Evolutionary conservation across 768 basidiomycete species (phyloP).

Genomic region (Lactarius psammicola): DNA sequence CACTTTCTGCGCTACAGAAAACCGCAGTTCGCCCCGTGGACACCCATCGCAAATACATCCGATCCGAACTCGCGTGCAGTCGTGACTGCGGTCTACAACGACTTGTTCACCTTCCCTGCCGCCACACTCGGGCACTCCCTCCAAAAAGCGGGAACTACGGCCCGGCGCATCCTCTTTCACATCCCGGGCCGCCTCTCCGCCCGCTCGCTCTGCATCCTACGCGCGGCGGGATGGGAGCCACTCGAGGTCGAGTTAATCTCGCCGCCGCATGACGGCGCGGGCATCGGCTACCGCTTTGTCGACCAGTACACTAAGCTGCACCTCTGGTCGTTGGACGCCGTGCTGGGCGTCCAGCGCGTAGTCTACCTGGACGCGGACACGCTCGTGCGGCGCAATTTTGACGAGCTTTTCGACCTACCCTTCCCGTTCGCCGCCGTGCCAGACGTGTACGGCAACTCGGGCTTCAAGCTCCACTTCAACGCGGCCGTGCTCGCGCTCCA

Average conservation of each 20-base stretch:
- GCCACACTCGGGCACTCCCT: constrained; percentile 38
- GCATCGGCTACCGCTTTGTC: constrained; percentile 37
- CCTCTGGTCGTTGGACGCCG: constrained; percentile 42
- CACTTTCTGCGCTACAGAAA: constrained; percentile 6
- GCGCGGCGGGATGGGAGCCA: constrained; percentile 41
- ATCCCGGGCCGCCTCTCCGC: constrained; percentile 40
- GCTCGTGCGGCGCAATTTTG: constrained; percentile 43
- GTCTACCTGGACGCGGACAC: constrained; percentile 48
- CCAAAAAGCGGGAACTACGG: constrained; percentile 35
- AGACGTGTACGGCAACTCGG: constrained; percentile 38
- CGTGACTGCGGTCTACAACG: constrained; percentile 37
- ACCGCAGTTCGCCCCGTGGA: constrained; percentile 10
- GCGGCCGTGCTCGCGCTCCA: constrained; percentile 39
- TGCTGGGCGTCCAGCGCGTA: constrained; percentile 34
- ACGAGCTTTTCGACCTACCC: constrained; percentile 44
- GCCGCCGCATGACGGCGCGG: constrained; percentile 41
- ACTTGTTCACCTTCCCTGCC: constrained; percentile 35
- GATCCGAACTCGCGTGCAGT: constrained; percentile 30
- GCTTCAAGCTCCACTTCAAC: constrained; percentile 41
- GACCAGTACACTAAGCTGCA: constrained; percentile 48
- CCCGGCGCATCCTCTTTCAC: constrained; percentile 37
- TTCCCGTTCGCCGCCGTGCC: constrained; percentile 44
- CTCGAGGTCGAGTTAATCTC: constrained; percentile 39
- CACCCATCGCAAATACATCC: not conserved
- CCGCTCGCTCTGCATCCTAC: constrained; percentile 41